A percentile compares a stretch with the other conserved stretches of the same genome.
Conservation (phyloP, 1,139 yeast genomes). For the Saccharomyces hybrid region DNA sequence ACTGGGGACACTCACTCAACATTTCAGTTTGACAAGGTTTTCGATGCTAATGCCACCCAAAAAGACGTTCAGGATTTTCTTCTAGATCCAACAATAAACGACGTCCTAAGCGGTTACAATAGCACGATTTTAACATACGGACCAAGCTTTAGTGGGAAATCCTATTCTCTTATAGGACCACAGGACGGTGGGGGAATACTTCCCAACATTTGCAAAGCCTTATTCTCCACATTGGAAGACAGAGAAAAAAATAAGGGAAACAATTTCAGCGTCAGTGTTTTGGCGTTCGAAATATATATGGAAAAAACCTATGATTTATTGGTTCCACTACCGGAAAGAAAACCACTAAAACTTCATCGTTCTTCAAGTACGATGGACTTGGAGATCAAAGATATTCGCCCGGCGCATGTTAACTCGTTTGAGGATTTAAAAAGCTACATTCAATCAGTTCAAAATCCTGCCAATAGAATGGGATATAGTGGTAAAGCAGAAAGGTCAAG, state of each 20-base stretch:
- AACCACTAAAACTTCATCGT: slow-evolving; percentile 11
- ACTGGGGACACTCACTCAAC: slow-evolving; percentile 32
- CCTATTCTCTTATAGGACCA: slow-evolving; percentile 78
- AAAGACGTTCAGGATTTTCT: slow-evolving; percentile 47
- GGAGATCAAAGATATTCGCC: slow-evolving; percentile 19
- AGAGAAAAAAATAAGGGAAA: slow-evolving; percentile 31
- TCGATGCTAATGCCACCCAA: slow-evolving; percentile 46
- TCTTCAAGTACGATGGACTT: slow-evolving; percentile 23
- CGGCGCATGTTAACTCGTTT: slow-evolving; percentile 6
- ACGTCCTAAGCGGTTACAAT: slow-evolving; percentile 45
- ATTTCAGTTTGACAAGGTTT: slow-evolving; percentile 65
- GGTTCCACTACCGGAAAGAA: slow-evolving; percentile 18
- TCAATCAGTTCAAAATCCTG: slow-evolving; percentile 5
- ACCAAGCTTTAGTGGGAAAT: slow-evolving; percentile 83
- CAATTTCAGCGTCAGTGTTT: slow-evolving; percentile 57
- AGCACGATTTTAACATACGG: slow-evolving; percentile 86
- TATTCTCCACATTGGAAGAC: slow-evolving; percentile 52
- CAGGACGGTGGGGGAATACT: slow-evolving; percentile 45
- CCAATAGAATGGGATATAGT: slow-evolving; percentile 46
- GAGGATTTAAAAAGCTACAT: slow-evolving; percentile 10
- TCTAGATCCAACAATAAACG: background rate
- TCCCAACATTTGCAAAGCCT: slow-evolving; percentile 65
- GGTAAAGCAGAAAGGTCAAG: slow-evolving; percentile 62
- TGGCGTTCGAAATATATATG: slow-evolving; percentile 77
- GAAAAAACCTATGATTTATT: slow-evolving; percentile 66